phyloP scores from a whole-genome alignment of 257 asterid species.

The Solanum habrochaites region DNA sequence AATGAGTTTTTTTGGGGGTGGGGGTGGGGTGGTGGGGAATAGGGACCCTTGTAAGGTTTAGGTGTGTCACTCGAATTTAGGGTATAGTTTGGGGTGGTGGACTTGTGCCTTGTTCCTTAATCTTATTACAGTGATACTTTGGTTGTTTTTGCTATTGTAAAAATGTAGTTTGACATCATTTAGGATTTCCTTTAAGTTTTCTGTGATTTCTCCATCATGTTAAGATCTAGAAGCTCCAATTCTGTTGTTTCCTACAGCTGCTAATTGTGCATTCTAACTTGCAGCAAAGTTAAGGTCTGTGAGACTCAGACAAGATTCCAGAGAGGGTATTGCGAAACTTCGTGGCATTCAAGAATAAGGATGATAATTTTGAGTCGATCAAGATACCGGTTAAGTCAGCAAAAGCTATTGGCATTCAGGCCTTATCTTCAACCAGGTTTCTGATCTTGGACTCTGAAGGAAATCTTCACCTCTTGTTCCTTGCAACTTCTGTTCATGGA shows the following conservation, averaged over 20 bases:
- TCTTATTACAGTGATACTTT: background rate
- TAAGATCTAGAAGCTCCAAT: conserved; percentile 18
- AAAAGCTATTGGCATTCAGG: conserved; percentile 55
- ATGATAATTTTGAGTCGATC: conserved; percentile 14
- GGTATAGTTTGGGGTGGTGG: background rate
- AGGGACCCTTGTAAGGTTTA: background rate
- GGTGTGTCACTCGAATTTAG: background rate
- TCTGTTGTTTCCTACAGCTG: conserved; percentile 33
- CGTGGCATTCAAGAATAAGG: conserved; percentile 40
- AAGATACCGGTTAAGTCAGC: conserved; percentile 29
- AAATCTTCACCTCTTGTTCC: conserved; percentile 43
- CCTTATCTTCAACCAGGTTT: conserved; percentile 41
- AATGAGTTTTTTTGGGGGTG: background rate
- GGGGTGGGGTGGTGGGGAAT: background rate
- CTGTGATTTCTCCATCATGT: conserved; percentile 1
- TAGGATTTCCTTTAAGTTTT: background rate
- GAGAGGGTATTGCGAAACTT: conserved; percentile 38
- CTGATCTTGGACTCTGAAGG: conserved; percentile 69
- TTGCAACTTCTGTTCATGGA: conserved; percentile 34
- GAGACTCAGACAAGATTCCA: conserved; percentile 58
- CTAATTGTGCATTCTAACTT: conserved; percentile 60
- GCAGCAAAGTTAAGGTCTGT: conserved; percentile 67
- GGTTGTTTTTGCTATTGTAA: background rate
- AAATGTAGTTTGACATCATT: background rate
- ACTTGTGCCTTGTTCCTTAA: background rate